Base-by-base conservation (phyloP, 1,284 basidiomycete genomes). In the Ceratobasidium sp. region DNA sequence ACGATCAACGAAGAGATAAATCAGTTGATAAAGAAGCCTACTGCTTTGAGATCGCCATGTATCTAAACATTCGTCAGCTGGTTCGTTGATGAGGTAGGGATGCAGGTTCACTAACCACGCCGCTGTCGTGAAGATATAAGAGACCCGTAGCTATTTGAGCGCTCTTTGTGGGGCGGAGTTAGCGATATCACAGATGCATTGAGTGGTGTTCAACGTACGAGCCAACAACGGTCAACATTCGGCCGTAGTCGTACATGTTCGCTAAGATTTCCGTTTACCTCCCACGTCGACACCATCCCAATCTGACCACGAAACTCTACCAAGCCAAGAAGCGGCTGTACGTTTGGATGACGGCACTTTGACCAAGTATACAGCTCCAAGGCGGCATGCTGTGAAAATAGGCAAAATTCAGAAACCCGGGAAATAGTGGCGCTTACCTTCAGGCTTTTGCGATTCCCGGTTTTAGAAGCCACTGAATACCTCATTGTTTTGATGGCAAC, bases 21-120 rank as follows among this genome's bases (percentile, higher is more conserved):
- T 26, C 9, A 66, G 18, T 3, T 7, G 39, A 18, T 1, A 28
- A 46, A 33, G 9, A 18, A 5, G 49, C 67, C 26, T 13, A 69
- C 67, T 9, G 49, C 67, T 28, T 69, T 69, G n/a, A 69, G 46
- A 33, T 69, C 67, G 9, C 67, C 67, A n/a, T 69, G 67, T 69
- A 42, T 10, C 3, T 20, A 64, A 7, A 20, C 4, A 1, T 28
- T 28, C 5, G 28, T 60, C 58, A 60, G 33, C 23, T 13, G 28
- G 13, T 4, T 20, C 28, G 7, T 12, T 26, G 13, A 26, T 13
- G 13, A 60, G 28, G 12, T 28, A 60, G 13, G 23, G 5, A 26
- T n/a, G n/a, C n/a, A n/a, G n/a, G n/a, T n/a, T n/a, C n/a, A 66
- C 64, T 23, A 46, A 66, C 64, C 5, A 66, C 39, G 39, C 42